Conservation (phyloP, 169 alveolate genomes). For the Cryptosporidium sp. region DNA sequence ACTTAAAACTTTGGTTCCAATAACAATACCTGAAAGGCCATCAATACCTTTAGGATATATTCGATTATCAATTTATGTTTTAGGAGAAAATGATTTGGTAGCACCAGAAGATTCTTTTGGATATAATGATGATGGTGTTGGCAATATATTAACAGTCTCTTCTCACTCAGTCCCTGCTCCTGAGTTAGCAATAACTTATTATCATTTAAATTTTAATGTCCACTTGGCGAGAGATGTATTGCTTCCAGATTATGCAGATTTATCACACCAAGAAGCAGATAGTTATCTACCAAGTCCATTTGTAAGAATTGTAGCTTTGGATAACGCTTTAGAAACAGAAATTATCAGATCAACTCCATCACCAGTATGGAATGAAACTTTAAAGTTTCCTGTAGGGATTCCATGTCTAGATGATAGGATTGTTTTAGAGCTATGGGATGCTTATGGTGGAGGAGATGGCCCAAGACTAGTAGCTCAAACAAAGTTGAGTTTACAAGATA, state of each 20-base stretch:
- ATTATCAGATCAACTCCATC: slow-evolving; percentile 48
- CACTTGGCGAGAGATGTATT: slow-evolving; percentile 67
- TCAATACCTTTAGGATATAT: slow-evolving; percentile 73
- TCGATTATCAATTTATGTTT: slow-evolving; percentile 59
- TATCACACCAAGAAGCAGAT: slow-evolving; percentile 74
- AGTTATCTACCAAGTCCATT: slow-evolving; percentile 73
- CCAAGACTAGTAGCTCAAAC: slow-evolving; percentile 76
- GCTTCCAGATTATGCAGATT: slow-evolving; percentile 71
- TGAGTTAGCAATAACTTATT: slow-evolving; percentile 73
- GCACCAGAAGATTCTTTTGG: slow-evolving; percentile 68
- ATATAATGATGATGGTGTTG: slow-evolving; percentile 24
- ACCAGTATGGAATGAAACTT: slow-evolving; percentile 75
- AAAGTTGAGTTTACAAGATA: slow-evolving; percentile 67
- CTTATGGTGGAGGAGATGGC: slow-evolving; percentile 76
- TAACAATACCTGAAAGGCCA: slow-evolving; percentile 77
- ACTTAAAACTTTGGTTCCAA: slow-evolving; percentile 58
- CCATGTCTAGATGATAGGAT: slow-evolving; percentile 73
- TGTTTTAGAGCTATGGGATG: slow-evolving; percentile 73
- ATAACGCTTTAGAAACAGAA: slow-evolving; percentile 67
- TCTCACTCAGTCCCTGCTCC: slow-evolving; percentile 56
- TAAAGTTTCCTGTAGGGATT: slow-evolving; percentile 75
- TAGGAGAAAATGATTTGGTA: slow-evolving; percentile 66
- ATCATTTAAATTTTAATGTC: slow-evolving; percentile 66
- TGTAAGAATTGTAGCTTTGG: slow-evolving; percentile 59
- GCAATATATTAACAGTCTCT: not conserved